Base-by-base conservation (phyloP, 176 grass and related monocot genomes). In the Avena insularis region DNA sequence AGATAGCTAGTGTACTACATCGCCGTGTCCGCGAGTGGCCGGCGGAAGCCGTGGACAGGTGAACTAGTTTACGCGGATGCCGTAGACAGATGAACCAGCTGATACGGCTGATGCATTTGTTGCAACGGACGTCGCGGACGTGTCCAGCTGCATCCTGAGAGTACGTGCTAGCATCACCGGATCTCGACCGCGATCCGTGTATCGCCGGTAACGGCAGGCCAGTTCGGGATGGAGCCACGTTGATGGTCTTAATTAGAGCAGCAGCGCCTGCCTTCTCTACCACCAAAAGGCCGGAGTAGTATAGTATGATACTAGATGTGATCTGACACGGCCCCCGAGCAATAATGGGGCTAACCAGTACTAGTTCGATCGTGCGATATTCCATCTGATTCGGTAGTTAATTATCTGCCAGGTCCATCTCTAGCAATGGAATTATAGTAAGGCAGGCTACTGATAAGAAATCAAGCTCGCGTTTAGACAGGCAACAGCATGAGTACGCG, bases 191-290 rank as follows among this genome's bases (percentile, higher is more conserved):
- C 40, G 40, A 43, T 43, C 40, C 40, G 40, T 43, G 40, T 43
- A 43, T 43, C 40, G 40, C 19, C 10, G 10, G 40, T 6, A 9
- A 19, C 50, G 27, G 74, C 2, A 35, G 16, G 27, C 27, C 50
- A 20, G 0, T 11, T 17, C 14, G 74, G 25, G 73, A 51, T 20
- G 9, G 68, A n/a, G 40, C 4, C 43, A 49, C 12, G 20, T 11
- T 20, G 1, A 8, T 7, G 53, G 38, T 71, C 77, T 14, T 72
- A 12, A 5, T 15, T 74, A 47, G 12, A 12, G 43, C 16, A 16
- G 72, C 45, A 38, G 27, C 27, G 47, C 0, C 50, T 36, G 86
- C 23, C 79, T 63, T 66, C 86, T 82, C 69, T 4, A 15, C 31
- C 50, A 54, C 0, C 76, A 71, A 79, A 71, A 25, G 47, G 77